Evolutionary conservation across 371 early-diverging fungal genomes (phyloP), one percentile per base, ranked within the genome.

Genomic region (Actinomortierella wolfii): DNA sequence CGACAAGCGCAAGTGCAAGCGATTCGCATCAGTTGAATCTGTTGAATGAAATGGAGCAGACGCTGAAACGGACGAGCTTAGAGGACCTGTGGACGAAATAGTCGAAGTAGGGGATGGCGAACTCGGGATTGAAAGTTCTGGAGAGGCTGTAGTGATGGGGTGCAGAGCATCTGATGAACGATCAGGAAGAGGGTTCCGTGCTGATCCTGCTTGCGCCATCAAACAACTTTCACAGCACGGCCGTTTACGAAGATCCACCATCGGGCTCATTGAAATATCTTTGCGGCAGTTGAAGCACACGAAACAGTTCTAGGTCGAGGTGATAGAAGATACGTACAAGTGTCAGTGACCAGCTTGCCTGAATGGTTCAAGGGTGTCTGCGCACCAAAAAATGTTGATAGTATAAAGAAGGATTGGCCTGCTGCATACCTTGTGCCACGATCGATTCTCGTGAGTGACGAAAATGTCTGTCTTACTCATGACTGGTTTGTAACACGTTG

Each of bases 201-300:
- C 63, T 56, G 68, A 46, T 44, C 76, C 79, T 25, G 77, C 59
- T 55, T 85, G 81, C 6, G 75, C 68, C 78, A 81, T 79, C 50
- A 90, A 75, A 55, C 90, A 90, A 11, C 77, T 68, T 52, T 88
- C 89, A 62, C 90, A 90, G 25, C 84, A 86, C 11, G 90, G 90
- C 23, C 78, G 66, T 8, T 84, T 82, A 6, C 76, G 59, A 9
- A 83, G 52, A 57, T 87, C 89, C 1, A 89, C 86, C 61, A 89
- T 65, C 8, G 90, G 89, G 7, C 61, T 78, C 55, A n/a, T 61
- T 54, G 55, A 81, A 24, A 26, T 54, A 51, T 18, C 60, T 44
- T 58, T 52, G 18, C 67, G 76, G 29, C 86, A 86, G 42, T 61
- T 63, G 76, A 81, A 83, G 56, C 86, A 86, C 40, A 59, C 56